Evolutionary conservation across 2,329 filamentous ascomycete genomes (phyloP), one percentile per base, ranked within the genome.

Genomic region (Gnomoniopsis smithogilvyi): DNA sequence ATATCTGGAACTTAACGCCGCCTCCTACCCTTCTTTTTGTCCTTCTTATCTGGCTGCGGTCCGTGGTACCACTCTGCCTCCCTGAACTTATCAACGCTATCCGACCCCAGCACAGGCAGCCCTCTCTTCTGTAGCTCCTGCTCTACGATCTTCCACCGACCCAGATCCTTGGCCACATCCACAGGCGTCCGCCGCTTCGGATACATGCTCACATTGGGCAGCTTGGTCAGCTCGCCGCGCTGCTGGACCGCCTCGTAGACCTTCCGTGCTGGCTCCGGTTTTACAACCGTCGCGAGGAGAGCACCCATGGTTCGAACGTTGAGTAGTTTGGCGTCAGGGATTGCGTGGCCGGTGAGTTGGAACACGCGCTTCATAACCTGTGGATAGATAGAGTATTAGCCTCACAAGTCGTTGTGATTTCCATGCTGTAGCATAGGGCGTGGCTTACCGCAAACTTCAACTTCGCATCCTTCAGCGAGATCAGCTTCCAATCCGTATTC

Each of bases 311-410:
- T 86, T 54, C 72, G 73, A 62, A 85, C 78, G 48, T 78, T 76
- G 52, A 77, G 75, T 62, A 96, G 81, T 65, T 83, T 81, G 50
- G 84, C 78, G 73, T 97, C 94, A 17, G 89, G 80, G 64, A 96
- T 79, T 60, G 85, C 83, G 62, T 87, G 84, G 62, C 91, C 91
- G n/a, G 89, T 93, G 61, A 96, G 80, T 71, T 95, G 90, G 71
- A 89, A 85, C 62, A 92, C 77, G 60, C 91, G 88, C 76, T 96
- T 96, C 67, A 87, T 77, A 64, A 95, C 81, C 93, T 97, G 65
- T 22, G n/a, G 6, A 4, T 47, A 38, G 19, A 24, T 10, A 11
- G 14, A 2, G 6, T 22, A 36, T 53, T 33, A 41, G 19, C 24
- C 19, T 15, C 19, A n/a, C 26, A 30, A 30, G 26, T 30, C 26